phyloP scores from a whole-genome alignment of 306 rosid species.

The Gleditsia sinensis region DNA sequence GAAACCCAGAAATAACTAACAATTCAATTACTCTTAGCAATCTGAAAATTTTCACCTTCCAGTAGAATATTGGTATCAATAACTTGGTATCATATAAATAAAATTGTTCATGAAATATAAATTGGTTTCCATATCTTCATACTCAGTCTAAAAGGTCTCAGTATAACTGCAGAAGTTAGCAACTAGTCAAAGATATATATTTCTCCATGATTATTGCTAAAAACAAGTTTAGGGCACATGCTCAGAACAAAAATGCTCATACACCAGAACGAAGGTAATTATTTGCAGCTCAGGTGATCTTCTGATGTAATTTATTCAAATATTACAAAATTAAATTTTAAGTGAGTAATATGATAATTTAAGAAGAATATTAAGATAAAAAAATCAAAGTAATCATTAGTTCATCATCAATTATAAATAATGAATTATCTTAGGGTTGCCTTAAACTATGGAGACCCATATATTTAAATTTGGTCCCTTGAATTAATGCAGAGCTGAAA shows the following conservation, averaged over 20 bases:
- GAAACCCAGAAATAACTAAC: slow-evolving; percentile 28
- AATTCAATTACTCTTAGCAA: slow-evolving; percentile 17
- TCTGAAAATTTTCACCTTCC: slow-evolving; percentile 25
- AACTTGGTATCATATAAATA: not conserved
- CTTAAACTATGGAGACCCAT: too few species aligned
- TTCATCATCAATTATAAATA: not conserved
- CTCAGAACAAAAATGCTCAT: not conserved
- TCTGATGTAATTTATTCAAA: not conserved
- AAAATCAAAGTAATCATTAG: not conserved
- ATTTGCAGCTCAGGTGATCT: not conserved
- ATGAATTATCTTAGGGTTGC: too few species aligned
- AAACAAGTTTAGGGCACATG: not conserved
- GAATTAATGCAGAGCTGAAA: too few species aligned
- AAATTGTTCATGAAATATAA: not conserved
- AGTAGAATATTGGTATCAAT: not conserved
- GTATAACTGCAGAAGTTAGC: not conserved
- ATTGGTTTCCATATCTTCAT: not conserved
- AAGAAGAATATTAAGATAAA: too few species aligned
- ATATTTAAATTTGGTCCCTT: too few species aligned
- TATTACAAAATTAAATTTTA: not conserved
- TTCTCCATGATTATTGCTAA: not conserved
- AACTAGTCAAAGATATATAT: not conserved
- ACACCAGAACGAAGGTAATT: not conserved
- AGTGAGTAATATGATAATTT: too few species aligned
- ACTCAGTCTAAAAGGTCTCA: not conserved